Evolutionary conservation across 495 filamentous ascomycete species (phyloP).

Genomic region (Penicillium paradoxum): DNA sequence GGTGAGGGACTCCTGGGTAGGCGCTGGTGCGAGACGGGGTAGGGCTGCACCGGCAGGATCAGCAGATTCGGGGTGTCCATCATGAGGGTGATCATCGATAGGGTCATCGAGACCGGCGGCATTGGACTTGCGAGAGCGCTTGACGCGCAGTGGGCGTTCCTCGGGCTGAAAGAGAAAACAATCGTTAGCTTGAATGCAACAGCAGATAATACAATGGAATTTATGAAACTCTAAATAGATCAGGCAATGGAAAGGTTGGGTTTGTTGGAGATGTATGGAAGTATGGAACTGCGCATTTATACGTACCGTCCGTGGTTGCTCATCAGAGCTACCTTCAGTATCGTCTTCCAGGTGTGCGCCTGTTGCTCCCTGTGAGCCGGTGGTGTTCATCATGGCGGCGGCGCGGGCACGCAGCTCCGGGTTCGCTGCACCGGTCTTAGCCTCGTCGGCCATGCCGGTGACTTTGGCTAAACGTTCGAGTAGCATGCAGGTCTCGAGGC

Average conservation of each 20-base stretch:
- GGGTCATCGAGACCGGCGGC: conserved; percentile 22
- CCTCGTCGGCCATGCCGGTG: conserved; percentile 64
- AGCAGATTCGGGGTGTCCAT: conserved; percentile 11
- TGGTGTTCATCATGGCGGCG: conserved; percentile 30
- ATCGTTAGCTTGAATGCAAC: conserved; percentile 2
- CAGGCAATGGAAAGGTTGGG: too few species aligned
- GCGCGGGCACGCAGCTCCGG: conserved; percentile 36
- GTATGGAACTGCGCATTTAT: not conserved
- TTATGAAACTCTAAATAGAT: too few species aligned
- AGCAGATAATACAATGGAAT: not conserved
- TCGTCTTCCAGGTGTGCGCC: conserved; percentile 39
- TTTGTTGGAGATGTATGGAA: too few species aligned
- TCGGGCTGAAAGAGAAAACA: conserved; percentile 56
- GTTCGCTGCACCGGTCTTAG: conserved; percentile 28
- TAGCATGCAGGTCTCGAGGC: conserved; percentile 84
- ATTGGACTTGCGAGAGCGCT: conserved; percentile 62
- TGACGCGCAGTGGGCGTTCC: conserved; percentile 84
- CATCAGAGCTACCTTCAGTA: conserved; percentile 46
- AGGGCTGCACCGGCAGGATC: conserved; percentile 18
- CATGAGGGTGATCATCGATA: conserved; percentile 19
- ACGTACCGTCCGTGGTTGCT: conserved; percentile 44
- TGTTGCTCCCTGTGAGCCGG: conserved; percentile 16
- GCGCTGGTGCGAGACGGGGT: conserved; percentile 38
- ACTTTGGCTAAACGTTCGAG: conserved; percentile 82
- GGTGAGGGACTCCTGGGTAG: conserved; percentile 38